A percentile compares a stretch with the other conserved stretches of the same genome.
phyloP scores from a whole-genome alignment of 2,329 filamentous ascomycete species.

The Sordariomycetes sp. region DNA sequence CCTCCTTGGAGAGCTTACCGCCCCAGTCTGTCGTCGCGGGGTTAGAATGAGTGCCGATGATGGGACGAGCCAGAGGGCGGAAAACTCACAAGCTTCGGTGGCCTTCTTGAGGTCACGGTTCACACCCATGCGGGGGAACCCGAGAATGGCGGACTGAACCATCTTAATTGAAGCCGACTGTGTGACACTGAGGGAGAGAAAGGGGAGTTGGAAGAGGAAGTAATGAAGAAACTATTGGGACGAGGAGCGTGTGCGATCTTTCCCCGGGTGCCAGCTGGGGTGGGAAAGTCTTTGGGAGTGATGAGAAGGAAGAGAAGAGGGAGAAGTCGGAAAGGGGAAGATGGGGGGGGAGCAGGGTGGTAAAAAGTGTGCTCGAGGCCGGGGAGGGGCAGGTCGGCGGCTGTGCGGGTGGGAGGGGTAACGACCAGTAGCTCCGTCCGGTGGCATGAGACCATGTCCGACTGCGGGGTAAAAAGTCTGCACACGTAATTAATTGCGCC shows the following conservation, averaged over 20 bases:
- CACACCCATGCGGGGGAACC: constrained; percentile 97
- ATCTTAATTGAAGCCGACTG: constrained; percentile 27
- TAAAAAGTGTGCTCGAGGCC: not conserved
- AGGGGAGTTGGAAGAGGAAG: not conserved
- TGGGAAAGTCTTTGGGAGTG: not conserved
- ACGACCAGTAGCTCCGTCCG: not conserved
- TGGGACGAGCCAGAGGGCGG: not conserved
- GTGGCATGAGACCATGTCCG: not conserved
- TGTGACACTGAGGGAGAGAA: constrained; percentile 7
- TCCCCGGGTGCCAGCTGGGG: not conserved
- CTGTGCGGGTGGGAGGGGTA: not conserved
- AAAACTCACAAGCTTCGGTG: constrained; percentile 71
- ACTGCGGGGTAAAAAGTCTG: not conserved
- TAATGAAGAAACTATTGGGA: not conserved
- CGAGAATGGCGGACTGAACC: constrained; percentile 69
- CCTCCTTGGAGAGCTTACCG: constrained; percentile 83
- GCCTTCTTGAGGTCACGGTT: constrained; percentile 99
- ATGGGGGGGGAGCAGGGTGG: not conserved
- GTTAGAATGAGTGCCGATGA: constrained; percentile 19
- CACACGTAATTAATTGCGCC: not conserved
- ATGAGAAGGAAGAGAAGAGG: not conserved
- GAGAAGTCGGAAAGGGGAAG: not conserved
- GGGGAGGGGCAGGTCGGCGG: not conserved
- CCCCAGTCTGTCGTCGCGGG: constrained; percentile 49
- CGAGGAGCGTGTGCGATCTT: not conserved